Conservation (phyloP, 495 filamentous ascomycete species). For the Neurospora sp. region DNA sequence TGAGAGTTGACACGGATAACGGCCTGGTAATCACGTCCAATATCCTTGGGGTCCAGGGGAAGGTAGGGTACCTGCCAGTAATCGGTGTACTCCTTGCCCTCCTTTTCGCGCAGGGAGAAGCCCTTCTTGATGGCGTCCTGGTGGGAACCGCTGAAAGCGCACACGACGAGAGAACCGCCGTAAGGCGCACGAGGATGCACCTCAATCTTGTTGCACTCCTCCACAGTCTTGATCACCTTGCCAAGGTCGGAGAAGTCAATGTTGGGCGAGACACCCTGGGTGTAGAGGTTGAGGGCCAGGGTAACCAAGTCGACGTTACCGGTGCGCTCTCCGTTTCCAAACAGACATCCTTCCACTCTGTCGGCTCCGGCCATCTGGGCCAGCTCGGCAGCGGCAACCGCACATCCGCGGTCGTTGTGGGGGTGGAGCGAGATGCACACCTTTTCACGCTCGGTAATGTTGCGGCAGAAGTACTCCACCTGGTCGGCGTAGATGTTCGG, state of each 20-base stretch:
- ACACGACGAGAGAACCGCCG: slow-evolving; percentile 79
- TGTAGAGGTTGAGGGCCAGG: slow-evolving; percentile 90
- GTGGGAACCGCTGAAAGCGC: slow-evolving; percentile 83
- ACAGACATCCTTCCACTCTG: slow-evolving; percentile 87
- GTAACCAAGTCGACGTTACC: slow-evolving; percentile 96
- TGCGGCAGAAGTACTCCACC: slow-evolving; percentile 86
- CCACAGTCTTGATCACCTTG: slow-evolving; percentile 78
- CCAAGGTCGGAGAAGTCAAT: slow-evolving; percentile 92
- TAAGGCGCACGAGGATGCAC: slow-evolving; percentile 84
- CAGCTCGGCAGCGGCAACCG: slow-evolving; percentile 74
- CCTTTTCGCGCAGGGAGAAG: slow-evolving; percentile 60
- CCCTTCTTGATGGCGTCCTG: slow-evolving; percentile 99
- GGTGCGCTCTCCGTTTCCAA: slow-evolving; percentile 92
- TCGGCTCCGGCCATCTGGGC: slow-evolving; percentile 98
- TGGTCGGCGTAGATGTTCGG: slow-evolving; percentile 96
- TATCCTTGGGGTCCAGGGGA: slow-evolving; percentile 85
- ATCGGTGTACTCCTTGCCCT: slow-evolving; percentile 47
- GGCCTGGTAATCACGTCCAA: slow-evolving; percentile 91
- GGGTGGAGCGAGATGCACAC: slow-evolving; percentile 80
- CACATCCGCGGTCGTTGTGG: slow-evolving; percentile 90
- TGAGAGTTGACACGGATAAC: slow-evolving; percentile 98
- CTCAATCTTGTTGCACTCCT: slow-evolving; percentile 89
- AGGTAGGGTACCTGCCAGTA: slow-evolving; percentile 74
- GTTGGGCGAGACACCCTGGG: slow-evolving; percentile 79
- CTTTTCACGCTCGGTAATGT: slow-evolving; percentile 72